Evolutionary conservation across 139 green algal species (phyloP), one percentile per base, ranked within the genome.

Genomic region (Auxenochlorella pyrenoidosa): DNA sequence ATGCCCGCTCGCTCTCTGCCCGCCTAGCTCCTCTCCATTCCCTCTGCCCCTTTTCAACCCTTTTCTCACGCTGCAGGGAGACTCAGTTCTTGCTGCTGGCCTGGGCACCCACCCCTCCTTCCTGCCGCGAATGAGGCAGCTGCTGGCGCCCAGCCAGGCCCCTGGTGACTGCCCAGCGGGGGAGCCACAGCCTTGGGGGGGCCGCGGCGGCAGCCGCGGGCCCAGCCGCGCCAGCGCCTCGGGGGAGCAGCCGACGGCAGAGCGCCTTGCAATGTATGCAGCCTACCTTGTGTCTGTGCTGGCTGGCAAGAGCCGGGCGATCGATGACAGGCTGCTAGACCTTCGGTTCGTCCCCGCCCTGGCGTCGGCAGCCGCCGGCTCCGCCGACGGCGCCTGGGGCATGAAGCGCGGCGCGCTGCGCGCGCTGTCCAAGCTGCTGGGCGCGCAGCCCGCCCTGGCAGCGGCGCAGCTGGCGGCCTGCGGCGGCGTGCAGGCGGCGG

Each of bases 231-330:
- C 30, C 77, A 71, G n/a, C 77, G 54, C 54, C 10, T 63, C 54
- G 2, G 54, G 54, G 16, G 54, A 63, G 54, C 54, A 63, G 54
- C 43, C 44, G 0, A 65, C 44, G 0, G 41, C 65, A 12, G 83
- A 87, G 51, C 72, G 73, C 2, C 71, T 87, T 30, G 71, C 47
- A 15, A 79, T 70, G 70, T 51, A 68, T 18, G 71, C 72, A 15
- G 83, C 83, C 15, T 87, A 82, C 36, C 71, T 87, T 1, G 54
- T 82, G 32, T 82, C 68, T 1, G 66, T 66, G 51, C 36, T 87
- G 47, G 72, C 83, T 10, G 83, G 83, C 28, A 82, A 41, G 44
- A 63, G 71, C 2, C 38, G 54, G 24, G 72, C 72, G 0, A 82
- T 70, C 3, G 83, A 87, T 16, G 54, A 54, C 28, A 54, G 18